Evolutionary conservation across 192 early-diverging fungal species (phyloP), one percentile per base, ranked within the genome.

Genomic region (Piromyces sp.): DNA sequence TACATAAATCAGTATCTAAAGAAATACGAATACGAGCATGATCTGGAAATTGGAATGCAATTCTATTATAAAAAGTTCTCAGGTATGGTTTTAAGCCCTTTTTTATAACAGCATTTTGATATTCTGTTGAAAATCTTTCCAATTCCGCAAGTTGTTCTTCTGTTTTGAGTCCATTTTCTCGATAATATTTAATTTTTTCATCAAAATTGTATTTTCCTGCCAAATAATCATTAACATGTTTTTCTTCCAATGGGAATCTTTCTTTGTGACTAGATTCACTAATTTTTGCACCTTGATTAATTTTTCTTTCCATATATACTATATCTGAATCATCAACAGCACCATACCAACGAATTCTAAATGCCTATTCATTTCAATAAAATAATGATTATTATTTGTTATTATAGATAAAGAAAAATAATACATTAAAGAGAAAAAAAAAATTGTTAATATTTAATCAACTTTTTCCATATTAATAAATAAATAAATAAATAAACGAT

Each of bases 271-370:
- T 51, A 51, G 42, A 51, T 51, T 51, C 42, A 51, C 42, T 51
- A 22, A 51, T 51, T 51, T 51, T 22, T 17, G 42, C 42, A 22
- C 42, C 97, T 79, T 93, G 93, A 87, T 98, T 96, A 3, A 95
- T 97, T 87, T 99, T 99, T 82, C 97, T 94, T 90, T 99, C 98
- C 36, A 99, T 91, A 89, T 96, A 99, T 81, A 99, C 93, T 80
- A 95, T 94, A 30, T 87, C 82, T 79, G 84, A 89, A 81, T 88
- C 90, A 58, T 93, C 91, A 92, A 94, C 94, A 81, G 93, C 93
- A 79, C 97, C 96, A 83, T 97, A 99, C 96, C 96, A 98, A 51
- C 96, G 93, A 80, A 98, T 83, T 51, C 97, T 94, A 81, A 98
- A 91, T n/a, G 85, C 84, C 84, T 89, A 79, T 16, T 29, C n/a